Evolutionary conservation across 106 monocot species (phyloP).

Genomic region (Allium cepa): DNA sequence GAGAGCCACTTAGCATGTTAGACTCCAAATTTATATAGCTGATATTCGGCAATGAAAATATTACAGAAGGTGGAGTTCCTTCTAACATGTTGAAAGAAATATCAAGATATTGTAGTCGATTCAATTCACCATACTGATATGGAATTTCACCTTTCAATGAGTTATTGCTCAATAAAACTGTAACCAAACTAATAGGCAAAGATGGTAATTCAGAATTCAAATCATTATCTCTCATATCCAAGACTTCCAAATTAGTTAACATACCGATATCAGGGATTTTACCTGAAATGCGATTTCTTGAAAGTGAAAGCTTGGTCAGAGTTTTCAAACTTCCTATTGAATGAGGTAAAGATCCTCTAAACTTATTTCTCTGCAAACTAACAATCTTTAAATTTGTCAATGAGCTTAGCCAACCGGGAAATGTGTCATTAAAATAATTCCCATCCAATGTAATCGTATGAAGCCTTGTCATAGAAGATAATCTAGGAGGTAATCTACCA

Average conservation of each 20-base stretch:
- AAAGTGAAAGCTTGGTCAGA: conserved; percentile 52
- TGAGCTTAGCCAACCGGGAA: conserved; percentile 74
- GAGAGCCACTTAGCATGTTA: conserved; percentile 70
- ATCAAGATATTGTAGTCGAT: conserved; percentile 77
- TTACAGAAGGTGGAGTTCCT: conserved; percentile 47
- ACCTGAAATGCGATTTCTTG: conserved; percentile 69
- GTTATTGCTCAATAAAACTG: conserved; percentile 68
- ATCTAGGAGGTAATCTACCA: conserved; percentile 70
- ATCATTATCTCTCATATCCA: conserved; percentile 75
- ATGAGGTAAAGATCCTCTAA: conserved; percentile 50
- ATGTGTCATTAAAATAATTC: conserved; percentile 76
- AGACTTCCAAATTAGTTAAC: conserved; percentile 50
- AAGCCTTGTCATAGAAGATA: conserved; percentile 66
- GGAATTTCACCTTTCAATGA: conserved; percentile 66
- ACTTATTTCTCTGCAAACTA: conserved; percentile 65
- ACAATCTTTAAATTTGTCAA: conserved; percentile 65
- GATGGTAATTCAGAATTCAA: conserved; percentile 55
- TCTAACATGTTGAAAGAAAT: conserved; percentile 67
- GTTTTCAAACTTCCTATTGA: conserved; percentile 44
- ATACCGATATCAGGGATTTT: conserved; percentile 57
- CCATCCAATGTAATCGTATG: conserved; percentile 63
- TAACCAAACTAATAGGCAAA: conserved; percentile 61
- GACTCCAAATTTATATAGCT: conserved; percentile 77
- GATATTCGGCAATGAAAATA: conserved; percentile 76
- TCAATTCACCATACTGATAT: conserved; percentile 38